Percentiles rank a stretch among this genome's conserved stretches.
These are phyloP conservation scores for Paspalum notatum DNA, from an alignment of 176 grass and related monocot species.

Conservation along the genomic window DNA sequence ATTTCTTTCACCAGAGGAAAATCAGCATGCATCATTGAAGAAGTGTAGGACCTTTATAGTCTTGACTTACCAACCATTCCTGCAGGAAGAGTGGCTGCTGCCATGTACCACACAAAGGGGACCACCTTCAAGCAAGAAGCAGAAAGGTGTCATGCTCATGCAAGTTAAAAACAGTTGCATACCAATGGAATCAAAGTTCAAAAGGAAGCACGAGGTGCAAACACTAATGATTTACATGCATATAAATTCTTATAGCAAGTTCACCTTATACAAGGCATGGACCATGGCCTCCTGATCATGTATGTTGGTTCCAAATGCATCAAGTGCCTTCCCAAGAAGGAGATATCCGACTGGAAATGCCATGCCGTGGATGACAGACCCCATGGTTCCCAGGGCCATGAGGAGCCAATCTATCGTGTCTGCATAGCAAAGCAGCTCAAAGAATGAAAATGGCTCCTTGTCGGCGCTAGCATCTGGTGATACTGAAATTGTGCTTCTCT, in stretches of 20 bases:
- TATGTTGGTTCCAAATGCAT: constrained; percentile 71
- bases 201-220: background rate
- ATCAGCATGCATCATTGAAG: background rate
- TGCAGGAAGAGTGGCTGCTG: constrained; percentile 70
- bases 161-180: background rate
- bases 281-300: constrained; percentile 52
- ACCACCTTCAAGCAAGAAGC: constrained; percentile 56
- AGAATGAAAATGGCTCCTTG: constrained; percentile 50
- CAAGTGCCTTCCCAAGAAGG: constrained; percentile 63
- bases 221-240: background rate
- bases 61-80: constrained; percentile 67
- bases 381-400: constrained; percentile 57
- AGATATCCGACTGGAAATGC: constrained; percentile 65
- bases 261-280: constrained; percentile 56
- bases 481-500: constrained; percentile 34
- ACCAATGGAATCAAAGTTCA: constrained; percentile 6
- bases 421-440: constrained; percentile 53
- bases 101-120: constrained; percentile 81
- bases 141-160: background rate
- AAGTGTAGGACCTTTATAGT: background rate
- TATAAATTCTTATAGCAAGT: background rate
- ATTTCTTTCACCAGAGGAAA: constrained; percentile 8
- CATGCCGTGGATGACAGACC: constrained; percentile 63
- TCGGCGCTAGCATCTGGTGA: background rate
- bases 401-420: constrained; percentile 58